Base-by-base conservation (phyloP, 257 asterid species). In the Capsicum rhomboideum region DNA sequence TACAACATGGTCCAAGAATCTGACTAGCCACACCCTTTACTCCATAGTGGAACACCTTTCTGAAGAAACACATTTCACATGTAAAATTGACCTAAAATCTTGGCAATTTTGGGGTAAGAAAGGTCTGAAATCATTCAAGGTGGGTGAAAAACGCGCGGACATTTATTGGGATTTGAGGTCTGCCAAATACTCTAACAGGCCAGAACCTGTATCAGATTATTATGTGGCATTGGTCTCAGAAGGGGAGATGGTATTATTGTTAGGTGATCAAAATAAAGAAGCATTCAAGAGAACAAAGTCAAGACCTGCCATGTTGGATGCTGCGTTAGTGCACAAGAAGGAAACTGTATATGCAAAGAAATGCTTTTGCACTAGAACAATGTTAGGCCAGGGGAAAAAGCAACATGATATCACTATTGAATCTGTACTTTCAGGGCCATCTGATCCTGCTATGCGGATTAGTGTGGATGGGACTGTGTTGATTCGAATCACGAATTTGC, bases 41-140 rank as follows among this genome's bases (percentile, higher is more conserved):
- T 90, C 94, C 75, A 82, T 91, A 42, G 90, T 92, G 0, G 95
- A 93, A 40, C 85, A 87, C 90, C 89, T 89, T 1, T 31, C 72
- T 2, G 92, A 86, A 40, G 92, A 84, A 4, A 85, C 80, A 56
- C 91, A 93, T 14, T 91, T 90, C 91, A 90, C 94, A 6, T 94
- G 98, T 92, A 96, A 94, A 87, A 92, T 96, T 64, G 97, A 94
- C 63, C 95, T 96, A 83, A 94, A 93, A 87, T 91, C 97, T 1
- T 95, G 98, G 99, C 98, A 95, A 82, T 95, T 95, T 49, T 95
- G 98, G 99, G 98, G 97, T 14, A 94, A 91, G 42, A 94, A 95
- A 80, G 99, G 97, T 26, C 67, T 93, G 4, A 95, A 93, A 64
- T 83, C 95, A 2, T 93, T 95, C 86, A 86, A 69, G 10, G 92